A percentile compares a stretch with the other conserved stretches of the same genome.
Conservation (phyloP, 2,329 filamentous ascomycete species). For the Sporothrix inflata region DNA sequence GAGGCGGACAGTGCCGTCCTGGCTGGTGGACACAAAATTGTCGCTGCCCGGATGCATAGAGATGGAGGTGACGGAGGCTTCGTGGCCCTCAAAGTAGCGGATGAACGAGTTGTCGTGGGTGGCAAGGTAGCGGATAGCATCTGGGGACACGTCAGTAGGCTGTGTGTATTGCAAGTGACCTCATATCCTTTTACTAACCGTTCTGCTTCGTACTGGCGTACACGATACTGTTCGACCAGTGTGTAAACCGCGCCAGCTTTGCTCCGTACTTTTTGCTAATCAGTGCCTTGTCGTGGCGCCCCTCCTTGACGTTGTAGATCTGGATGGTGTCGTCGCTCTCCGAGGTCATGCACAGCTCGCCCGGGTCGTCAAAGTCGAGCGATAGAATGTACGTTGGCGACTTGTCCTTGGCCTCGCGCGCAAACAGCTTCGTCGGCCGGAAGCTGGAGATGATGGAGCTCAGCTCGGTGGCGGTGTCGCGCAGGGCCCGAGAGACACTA, state of each 20-base stretch:
- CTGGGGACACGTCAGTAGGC: conserved; percentile 45
- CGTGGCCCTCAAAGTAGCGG: conserved; percentile 93
- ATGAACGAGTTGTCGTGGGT: conserved; percentile 97
- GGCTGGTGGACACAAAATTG: conserved; percentile 87
- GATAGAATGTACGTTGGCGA: conserved; percentile 74
- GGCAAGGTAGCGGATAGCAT: conserved; percentile 82
- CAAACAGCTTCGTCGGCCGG: conserved; percentile 75
- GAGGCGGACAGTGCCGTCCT: conserved; percentile 86
- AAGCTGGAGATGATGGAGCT: conserved; percentile 77
- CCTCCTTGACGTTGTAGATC: conserved; percentile 91
- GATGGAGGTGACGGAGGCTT: conserved; percentile 79
- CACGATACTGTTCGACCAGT: conserved; percentile 86
- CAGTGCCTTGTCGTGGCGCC: conserved; percentile 83
- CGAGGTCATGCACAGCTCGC: conserved; percentile 87
- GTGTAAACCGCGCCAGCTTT: conserved; percentile 91
- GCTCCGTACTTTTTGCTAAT: conserved; percentile 97
- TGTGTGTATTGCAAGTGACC: no score
- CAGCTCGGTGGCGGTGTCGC: conserved; percentile 65
- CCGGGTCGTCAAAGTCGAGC: conserved; percentile 94
- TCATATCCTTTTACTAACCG: conserved; percentile 50
- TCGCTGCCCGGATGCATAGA: conserved; percentile 84
- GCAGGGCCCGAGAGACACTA: conserved; percentile 55
- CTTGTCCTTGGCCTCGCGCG: conserved; percentile 58
- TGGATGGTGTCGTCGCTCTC: conserved; percentile 95
- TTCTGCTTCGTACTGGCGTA: conserved; percentile 97